Conservation (phyloP, 176 grass and related monocot genomes). For the Aechmea fasciata region DNA sequence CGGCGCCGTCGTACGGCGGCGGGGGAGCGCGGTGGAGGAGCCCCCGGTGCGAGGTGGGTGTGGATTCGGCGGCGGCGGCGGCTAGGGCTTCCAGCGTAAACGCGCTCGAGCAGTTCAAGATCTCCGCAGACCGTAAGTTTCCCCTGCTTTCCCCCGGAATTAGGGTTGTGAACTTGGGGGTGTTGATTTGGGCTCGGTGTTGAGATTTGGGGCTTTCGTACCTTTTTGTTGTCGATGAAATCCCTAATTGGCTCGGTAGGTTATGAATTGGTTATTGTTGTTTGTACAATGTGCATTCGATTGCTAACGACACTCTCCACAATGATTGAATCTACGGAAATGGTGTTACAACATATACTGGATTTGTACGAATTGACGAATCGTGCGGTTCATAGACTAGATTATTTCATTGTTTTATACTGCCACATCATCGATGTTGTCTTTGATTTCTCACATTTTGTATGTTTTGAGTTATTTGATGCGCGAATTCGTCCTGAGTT, state of each 20-base stretch:
- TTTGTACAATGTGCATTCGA: background rate
- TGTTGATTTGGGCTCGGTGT: conserved; percentile 5
- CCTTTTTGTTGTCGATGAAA: background rate
- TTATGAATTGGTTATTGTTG: background rate
- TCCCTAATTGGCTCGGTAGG: background rate
- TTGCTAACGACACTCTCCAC: background rate
- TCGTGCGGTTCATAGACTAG: too few species aligned
- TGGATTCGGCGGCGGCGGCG: conserved; percentile 33
- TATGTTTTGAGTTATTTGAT: too few species aligned
- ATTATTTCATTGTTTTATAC: too few species aligned
- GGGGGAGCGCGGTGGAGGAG: conserved; percentile 30
- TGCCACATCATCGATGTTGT: too few species aligned
- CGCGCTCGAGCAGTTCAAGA: conserved; percentile 95
- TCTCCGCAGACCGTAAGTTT: conserved; percentile 85
- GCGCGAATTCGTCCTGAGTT: too few species aligned
- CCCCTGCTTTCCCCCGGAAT: too few species aligned
- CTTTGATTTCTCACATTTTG: too few species aligned
- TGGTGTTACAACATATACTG: background rate
- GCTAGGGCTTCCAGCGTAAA: conserved; percentile 46
- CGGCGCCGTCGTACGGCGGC: background rate
- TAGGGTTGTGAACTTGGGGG: background rate
- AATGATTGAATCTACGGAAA: background rate
- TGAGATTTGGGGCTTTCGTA: background rate
- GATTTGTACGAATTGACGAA: too few species aligned
- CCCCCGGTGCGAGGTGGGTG: conserved; percentile 49